These are phyloP conservation scores for Rheum nobile DNA, from an alignment of 148 eudicot species.

Conservation along the genomic window DNA sequence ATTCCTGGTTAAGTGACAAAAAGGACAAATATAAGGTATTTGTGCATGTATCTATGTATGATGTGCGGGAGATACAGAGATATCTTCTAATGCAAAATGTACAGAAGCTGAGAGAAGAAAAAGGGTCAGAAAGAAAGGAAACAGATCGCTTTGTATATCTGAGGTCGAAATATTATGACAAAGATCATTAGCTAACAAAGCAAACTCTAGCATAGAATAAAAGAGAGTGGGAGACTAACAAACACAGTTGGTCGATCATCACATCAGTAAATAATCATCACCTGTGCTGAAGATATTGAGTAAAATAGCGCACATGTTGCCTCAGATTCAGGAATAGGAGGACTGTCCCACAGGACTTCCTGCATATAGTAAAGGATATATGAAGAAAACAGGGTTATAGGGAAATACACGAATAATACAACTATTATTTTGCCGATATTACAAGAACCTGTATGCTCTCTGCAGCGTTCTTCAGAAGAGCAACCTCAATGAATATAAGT, in stretches of 20 bases:
- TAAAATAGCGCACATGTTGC: slow-evolving; percentile 91
- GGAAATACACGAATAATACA: neutral
- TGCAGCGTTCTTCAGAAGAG: slow-evolving; percentile 70
- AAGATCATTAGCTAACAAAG: neutral
- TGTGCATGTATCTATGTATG: too few species aligned
- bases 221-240: neutral
- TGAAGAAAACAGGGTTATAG: slow-evolving; percentile 3
- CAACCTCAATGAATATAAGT: slow-evolving; percentile 95
- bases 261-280: slow-evolving; percentile 10
- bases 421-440: neutral
- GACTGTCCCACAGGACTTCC: slow-evolving; percentile 97
- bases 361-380: slow-evolving; percentile 16
- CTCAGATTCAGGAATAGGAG: slow-evolving; percentile 77
- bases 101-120: neutral
- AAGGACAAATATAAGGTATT: too few species aligned
- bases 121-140: neutral
- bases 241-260: neutral
- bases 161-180: neutral
- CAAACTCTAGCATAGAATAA: neutral
- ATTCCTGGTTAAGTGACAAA: neutral
- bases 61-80: neutral
- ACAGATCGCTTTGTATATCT: too few species aligned
- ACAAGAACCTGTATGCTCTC: slow-evolving; percentile 65
- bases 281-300: slow-evolving; percentile 97
- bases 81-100: neutral